Evolutionary conservation across 768 basidiomycete genomes (phyloP).

Genomic region (Boletales sp.): DNA sequence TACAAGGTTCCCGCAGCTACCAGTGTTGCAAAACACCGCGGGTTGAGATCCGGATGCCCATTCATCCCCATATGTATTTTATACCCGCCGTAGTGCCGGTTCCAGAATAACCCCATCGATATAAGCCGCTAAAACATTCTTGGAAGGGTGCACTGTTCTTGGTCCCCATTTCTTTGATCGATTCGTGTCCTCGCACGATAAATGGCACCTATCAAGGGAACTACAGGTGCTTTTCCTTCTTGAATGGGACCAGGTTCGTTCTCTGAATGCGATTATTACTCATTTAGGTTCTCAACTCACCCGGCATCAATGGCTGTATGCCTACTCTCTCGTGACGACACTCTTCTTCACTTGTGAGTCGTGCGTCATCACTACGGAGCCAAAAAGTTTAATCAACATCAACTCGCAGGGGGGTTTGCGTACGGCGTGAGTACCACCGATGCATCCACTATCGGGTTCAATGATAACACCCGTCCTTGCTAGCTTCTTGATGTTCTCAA

Average conservation of each 20-base stretch:
- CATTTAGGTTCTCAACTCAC: constrained; percentile 37
- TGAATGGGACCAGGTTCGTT: neutral
- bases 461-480: constrained; percentile 19
- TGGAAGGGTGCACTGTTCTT: neutral
- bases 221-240: constrained; percentile 34
- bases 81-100: constrained; percentile 6
- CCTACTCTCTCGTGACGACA: constrained; percentile 68
- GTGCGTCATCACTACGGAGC: neutral
- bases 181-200: neutral
- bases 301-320: constrained; percentile 47
- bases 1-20: neutral
- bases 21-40: neutral
- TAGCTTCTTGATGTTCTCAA: constrained; percentile 67
- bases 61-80: neutral
- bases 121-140: constrained; percentile 8
- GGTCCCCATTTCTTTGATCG: constrained; percentile 1
- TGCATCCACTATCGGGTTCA: neutral
- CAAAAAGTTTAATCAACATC: neutral
- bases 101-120: constrained; percentile 3
- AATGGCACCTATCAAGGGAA: constrained; percentile 39
- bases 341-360: constrained; percentile 70
- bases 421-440: constrained; percentile 47
- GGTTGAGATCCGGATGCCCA: neutral
- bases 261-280: neutral
- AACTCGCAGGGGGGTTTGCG: constrained; percentile 57